Evolutionary conservation across 2,329 filamentous ascomycete genomes (phyloP).

Genomic region (Pezicula neosporulosa): DNA sequence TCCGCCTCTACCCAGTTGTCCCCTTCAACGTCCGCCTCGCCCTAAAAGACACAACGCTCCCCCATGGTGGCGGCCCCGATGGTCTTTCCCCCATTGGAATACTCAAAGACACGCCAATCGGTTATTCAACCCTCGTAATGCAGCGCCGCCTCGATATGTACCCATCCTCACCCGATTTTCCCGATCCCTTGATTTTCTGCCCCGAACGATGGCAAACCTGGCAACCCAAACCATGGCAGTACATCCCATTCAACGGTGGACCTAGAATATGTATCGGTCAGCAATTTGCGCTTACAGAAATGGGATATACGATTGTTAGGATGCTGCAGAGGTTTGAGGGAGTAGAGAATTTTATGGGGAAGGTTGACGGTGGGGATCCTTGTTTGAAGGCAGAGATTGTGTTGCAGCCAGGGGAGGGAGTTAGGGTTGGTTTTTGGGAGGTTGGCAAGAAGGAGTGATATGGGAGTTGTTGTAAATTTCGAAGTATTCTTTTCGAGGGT

Average conservation of each 20-base stretch:
- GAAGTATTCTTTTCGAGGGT: neutral
- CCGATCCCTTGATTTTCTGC: constrained; percentile 48
- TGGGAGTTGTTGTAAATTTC: neutral
- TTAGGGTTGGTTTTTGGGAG: constrained; percentile 54
- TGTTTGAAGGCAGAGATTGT: constrained; percentile 57
- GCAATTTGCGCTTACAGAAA: constrained; percentile 78
- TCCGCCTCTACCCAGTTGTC: constrained; percentile 74
- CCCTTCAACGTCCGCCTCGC: constrained; percentile 76
- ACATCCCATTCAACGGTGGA: constrained; percentile 73
- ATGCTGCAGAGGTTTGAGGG: constrained; percentile 69
- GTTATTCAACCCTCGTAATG: constrained; percentile 68
- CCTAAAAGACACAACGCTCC: constrained; percentile 70
- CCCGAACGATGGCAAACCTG: constrained; percentile 66
- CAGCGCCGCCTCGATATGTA: constrained; percentile 66
- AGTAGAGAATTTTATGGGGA: constrained; percentile 54
- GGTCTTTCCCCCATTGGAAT: constrained; percentile 60
- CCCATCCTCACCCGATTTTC: constrained; percentile 44
- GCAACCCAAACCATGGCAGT: constrained; percentile 66
- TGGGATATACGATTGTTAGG: constrained; percentile 67
- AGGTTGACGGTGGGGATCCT: constrained; percentile 51
- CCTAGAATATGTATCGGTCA: constrained; percentile 74
- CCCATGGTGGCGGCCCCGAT: constrained; percentile 65
- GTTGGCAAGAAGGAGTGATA: constrained; percentile 23
- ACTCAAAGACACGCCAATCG: constrained; percentile 61
- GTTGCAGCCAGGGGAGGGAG: constrained; percentile 55